Evolutionary conservation across 2,329 filamentous ascomycete species (phyloP), one percentile per base, ranked within the genome.

Genomic region (Penicillium sp.): DNA sequence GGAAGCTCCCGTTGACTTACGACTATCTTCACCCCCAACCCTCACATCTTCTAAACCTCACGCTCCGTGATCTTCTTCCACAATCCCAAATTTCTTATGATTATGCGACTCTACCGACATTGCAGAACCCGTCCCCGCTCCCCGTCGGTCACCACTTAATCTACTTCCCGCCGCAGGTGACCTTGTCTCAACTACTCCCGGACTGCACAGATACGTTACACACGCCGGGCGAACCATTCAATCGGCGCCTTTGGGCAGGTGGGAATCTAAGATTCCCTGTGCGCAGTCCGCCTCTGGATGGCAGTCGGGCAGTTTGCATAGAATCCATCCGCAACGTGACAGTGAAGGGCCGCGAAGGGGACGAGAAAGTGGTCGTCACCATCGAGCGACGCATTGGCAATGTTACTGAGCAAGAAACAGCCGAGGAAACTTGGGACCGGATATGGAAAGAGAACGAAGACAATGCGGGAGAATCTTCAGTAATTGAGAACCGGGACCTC

Each of bases 201-300:
- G 94, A 99, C 76, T 93, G 94, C 55, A 95, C 92, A 1, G 93
- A 97, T 71, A 79, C 84, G 5, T 79, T 88, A 51, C 91, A 96
- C 69, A 86, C 81, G 24, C 93, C 93, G 0, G 90, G 88, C 2
- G 70, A 71, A 4, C 85, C 86, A 1, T 96, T 89, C 70, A 81
- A 81, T 49, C 83, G 89, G 22, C 86, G 94, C 18, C 85, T 99
- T 78, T 99, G 94, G 94, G 90, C 90, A 14, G 92, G 92, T 32
- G 94, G 93, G 0, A 81, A 82, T 39, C 74, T 97, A 9, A 69
- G 69, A 1, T 89, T 89, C 63, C 57, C 71, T 32, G 59, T 62
- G 18, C 59, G 69, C 48, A 64, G 54, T 13, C 67, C 73, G 20
- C 40, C 61, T 32, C 64, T 76, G 9, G 62, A 75, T 56, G 73